phyloP scores from a whole-genome alignment of 2,329 filamentous ascomycete species.

The Hymenoscyphus linearis region DNA sequence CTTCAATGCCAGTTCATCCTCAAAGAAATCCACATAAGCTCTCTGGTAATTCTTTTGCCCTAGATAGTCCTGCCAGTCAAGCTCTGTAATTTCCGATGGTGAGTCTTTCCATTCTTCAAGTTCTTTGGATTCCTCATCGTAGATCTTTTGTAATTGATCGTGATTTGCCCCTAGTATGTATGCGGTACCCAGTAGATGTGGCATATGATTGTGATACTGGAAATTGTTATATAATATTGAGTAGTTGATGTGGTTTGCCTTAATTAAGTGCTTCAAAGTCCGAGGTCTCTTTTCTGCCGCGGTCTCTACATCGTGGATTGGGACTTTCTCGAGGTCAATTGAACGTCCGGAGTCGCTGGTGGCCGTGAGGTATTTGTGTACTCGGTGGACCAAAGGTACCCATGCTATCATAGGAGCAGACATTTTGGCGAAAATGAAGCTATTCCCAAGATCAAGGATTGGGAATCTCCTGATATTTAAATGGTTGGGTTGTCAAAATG shows the following conservation, averaged over 20 bases:
- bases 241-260: constrained; percentile 87
- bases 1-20: constrained; percentile 73
- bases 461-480: constrained; percentile 15
- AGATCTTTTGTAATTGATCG: constrained; percentile 71
- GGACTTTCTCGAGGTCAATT: constrained; percentile 60
- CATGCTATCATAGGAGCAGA: constrained; percentile 40
- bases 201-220: constrained; percentile 74
- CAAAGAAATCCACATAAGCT: constrained; percentile 91
- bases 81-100: constrained; percentile 73
- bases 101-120: constrained; percentile 80
- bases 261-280: constrained; percentile 83
- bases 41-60: constrained; percentile 79
- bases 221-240: constrained; percentile 73
- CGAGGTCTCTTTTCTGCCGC: constrained; percentile 72
- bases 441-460: background rate
- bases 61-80: constrained; percentile 83
- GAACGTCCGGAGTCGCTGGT: constrained; percentile 31
- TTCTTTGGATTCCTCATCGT: constrained; percentile 66
- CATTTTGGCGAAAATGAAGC: constrained; percentile 20
- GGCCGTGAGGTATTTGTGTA: constrained; percentile 33
- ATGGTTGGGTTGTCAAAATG: constrained; percentile 17
- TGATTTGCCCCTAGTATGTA: constrained; percentile 76
- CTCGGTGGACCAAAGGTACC: constrained; percentile 37
- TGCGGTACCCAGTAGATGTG: constrained; percentile 77
- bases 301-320: constrained; percentile 75